These are phyloP conservation scores for Hypholoma sublateritium DNA, from an alignment of 768 basidiomycete species.

Conservation along the genomic window DNA sequence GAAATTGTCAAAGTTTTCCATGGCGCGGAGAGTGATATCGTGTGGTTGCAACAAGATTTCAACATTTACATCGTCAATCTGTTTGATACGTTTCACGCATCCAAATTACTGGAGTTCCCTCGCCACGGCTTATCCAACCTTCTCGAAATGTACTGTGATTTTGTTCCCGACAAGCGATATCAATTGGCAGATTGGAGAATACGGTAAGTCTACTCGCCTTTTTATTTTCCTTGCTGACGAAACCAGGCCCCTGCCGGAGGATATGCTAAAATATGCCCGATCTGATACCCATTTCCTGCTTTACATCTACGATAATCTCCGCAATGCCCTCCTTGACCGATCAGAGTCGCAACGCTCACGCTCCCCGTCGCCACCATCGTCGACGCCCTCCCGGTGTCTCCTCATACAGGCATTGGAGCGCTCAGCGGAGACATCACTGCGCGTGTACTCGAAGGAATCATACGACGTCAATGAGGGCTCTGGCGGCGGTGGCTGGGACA, in stretches of 20 bases:
- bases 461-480: slow-evolving; percentile 68
- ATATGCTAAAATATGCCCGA: slow-evolving; percentile 91
- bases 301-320: slow-evolving; percentile 88
- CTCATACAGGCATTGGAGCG: slow-evolving; percentile 66
- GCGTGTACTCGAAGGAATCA: slow-evolving; percentile 63
- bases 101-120: slow-evolving; percentile 74
- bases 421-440: slow-evolving; percentile 76
- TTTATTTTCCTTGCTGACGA: neutral
- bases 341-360: slow-evolving; percentile 43
- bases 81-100: slow-evolving; percentile 98
- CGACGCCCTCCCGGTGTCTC: slow-evolving; percentile 33
- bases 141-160: slow-evolving; percentile 87
- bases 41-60: slow-evolving; percentile 97
- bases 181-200: slow-evolving; percentile 98
- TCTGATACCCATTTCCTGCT: slow-evolving; percentile 96
- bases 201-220: slow-evolving; percentile 43
- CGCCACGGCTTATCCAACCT: slow-evolving; percentile 83
- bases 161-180: slow-evolving; percentile 91
- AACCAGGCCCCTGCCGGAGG: slow-evolving; percentile 72
- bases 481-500: slow-evolving; percentile 77
- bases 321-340: slow-evolving; percentile 83
- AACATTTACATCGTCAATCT: slow-evolving; percentile 90
- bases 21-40: slow-evolving; percentile 90
- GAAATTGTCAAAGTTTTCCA: slow-evolving; percentile 90
- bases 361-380: slow-evolving; percentile 21